Evolutionary conservation across 2,329 filamentous ascomycete species (phyloP).

Genomic region (Pyrenophora teres): DNA sequence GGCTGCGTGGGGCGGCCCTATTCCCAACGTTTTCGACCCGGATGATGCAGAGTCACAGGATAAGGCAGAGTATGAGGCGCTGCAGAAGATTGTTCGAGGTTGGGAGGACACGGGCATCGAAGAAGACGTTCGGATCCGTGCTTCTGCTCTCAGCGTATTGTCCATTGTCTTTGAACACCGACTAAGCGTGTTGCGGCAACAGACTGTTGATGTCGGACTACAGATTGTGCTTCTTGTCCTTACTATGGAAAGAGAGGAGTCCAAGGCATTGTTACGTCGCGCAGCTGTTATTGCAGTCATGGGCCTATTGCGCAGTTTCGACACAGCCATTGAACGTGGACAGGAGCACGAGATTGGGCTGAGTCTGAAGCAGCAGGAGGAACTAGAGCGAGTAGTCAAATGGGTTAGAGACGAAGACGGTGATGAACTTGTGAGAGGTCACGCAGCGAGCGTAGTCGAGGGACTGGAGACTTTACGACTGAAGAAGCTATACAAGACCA

Average conservation of each 20-base stretch:
- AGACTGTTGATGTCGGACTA: conserved; percentile 53
- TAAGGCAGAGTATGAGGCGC: conserved; percentile 52
- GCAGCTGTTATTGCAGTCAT: conserved; percentile 68
- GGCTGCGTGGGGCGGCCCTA: conserved; percentile 61
- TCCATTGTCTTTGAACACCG: conserved; percentile 62
- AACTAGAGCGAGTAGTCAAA: conserved; percentile 64
- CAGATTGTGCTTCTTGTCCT: conserved; percentile 68
- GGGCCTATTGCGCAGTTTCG: conserved; percentile 64
- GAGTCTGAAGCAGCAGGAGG: conserved; percentile 60
- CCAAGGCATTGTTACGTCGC: conserved; percentile 68
- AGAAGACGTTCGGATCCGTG: conserved; percentile 72
- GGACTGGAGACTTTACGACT: conserved; percentile 67
- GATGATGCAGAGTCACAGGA: conserved; percentile 31
- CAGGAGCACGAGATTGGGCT: conserved; percentile 56
- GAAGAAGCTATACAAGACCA: conserved; percentile 54
- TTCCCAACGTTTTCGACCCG: conserved; percentile 42
- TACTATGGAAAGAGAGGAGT: conserved; percentile 63
- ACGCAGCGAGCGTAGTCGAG: conserved; percentile 70
- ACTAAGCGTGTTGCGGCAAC: conserved; percentile 52
- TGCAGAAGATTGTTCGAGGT: conserved; percentile 65
- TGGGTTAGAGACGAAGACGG: conserved; percentile 70
- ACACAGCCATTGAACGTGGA: conserved; percentile 52
- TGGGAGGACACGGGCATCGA: conserved; percentile 68
- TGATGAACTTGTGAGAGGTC: conserved; percentile 70
- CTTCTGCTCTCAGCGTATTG: conserved; percentile 71